Percentiles rank a stretch among this genome's conserved stretches.
These are phyloP conservation scores for Ophiocytium majus DNA, from an alignment of 352 stramenopile species.

Conservation along the genomic window DNA sequence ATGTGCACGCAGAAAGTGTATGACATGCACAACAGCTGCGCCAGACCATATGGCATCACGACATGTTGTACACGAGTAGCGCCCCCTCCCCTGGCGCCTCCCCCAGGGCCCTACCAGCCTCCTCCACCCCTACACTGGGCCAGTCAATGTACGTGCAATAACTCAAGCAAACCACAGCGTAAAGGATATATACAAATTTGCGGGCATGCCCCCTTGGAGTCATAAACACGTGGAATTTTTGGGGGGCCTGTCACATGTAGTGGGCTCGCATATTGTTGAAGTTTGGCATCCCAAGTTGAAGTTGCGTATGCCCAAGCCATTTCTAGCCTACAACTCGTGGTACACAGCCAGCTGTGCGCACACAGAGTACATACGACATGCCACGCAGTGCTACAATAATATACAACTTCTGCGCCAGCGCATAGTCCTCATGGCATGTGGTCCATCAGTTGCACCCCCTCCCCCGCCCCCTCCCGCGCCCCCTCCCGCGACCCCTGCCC, in stretches of 20 bases:
- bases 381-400: too few species aligned
- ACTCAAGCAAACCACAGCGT: conserved; percentile 13
- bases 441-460: not conserved
- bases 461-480: too few species aligned
- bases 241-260: not conserved
- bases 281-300: too few species aligned
- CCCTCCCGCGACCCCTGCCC: too few species aligned
- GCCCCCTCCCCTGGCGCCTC: too few species aligned
- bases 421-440: not conserved
- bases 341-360: not conserved
- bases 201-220: not conserved
- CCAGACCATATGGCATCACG: too few species aligned
- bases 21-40: too few species aligned
- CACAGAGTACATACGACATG: too few species aligned
- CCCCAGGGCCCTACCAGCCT: too few species aligned
- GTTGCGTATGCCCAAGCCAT: not conserved
- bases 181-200: not conserved
- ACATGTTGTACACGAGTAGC: too few species aligned
- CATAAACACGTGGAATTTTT: not conserved
- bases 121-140: conserved; percentile 31
- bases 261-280: not conserved
- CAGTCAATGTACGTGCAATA: conserved; percentile 25
- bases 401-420: too few species aligned
- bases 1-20: too few species aligned
- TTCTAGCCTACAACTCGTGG: not conserved